These are phyloP conservation scores for Lachancea waltii DNA, from an alignment of 805 yeast species.

Conservation along the genomic window DNA sequence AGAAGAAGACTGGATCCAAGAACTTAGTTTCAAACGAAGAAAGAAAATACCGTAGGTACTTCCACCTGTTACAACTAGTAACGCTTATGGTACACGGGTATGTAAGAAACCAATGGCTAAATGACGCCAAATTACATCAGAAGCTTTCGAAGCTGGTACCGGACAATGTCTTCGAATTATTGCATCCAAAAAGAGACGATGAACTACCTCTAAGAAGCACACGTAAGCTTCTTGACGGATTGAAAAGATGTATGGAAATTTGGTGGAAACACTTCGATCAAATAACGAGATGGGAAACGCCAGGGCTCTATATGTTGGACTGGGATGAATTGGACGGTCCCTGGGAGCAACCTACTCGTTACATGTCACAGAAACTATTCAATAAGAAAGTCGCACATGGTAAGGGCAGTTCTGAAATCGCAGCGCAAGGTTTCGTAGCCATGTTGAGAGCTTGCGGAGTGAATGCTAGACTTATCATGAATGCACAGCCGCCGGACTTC, in stretches of 20 bases:
- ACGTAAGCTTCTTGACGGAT: constrained; percentile 66
- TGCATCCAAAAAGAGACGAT: constrained; percentile 41
- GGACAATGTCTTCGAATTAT: constrained; percentile 37
- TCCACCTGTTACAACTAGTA: constrained; percentile 56
- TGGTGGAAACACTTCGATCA: constrained; percentile 56
- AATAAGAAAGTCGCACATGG: constrained; percentile 37
- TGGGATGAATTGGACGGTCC: constrained; percentile 41
- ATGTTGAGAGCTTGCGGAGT: constrained; percentile 65
- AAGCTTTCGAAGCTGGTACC: constrained; percentile 45
- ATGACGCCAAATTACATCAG: constrained; percentile 38
- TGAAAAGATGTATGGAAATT: constrained; percentile 56
- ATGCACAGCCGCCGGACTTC: constrained; percentile 88
- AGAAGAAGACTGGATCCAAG: constrained; percentile 15
- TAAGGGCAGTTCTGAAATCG: constrained; percentile 69
- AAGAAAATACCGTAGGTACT: constrained; percentile 40
- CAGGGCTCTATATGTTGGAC: constrained; percentile 37
- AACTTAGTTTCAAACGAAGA: constrained; percentile 49
- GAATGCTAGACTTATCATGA: constrained; percentile 67
- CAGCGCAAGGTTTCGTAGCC: constrained; percentile 83
- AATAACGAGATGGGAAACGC: constrained; percentile 25
- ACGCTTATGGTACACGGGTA: constrained; percentile 61
- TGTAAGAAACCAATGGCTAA: constrained; percentile 70
- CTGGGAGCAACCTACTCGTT: constrained; percentile 13
- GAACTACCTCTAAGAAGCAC: constrained; percentile 41
- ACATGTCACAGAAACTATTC: constrained; percentile 38